Evolutionary conservation across 257 asterid species (phyloP), one percentile per base, ranked within the genome.

Genomic region (Forsythia suspensa): DNA sequence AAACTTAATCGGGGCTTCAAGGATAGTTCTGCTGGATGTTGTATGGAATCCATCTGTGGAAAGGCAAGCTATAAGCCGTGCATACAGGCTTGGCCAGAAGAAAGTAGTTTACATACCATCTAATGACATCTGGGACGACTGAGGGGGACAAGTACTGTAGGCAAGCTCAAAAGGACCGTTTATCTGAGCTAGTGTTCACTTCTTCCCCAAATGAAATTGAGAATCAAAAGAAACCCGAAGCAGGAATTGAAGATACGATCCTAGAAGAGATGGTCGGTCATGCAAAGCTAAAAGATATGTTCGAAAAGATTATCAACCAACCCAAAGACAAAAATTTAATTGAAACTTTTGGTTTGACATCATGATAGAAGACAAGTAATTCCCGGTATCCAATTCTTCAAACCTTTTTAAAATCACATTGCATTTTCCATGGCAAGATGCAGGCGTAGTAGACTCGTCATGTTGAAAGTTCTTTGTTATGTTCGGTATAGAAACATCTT

Each of bases 11-110:
- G 90, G 92, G 61, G 92, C 89, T 6, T 89, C 90, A 0, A 85
- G 92, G 71, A 87, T 89, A 3, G 79, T 89, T 37, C 15, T 89
- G 57, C n/a, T 89, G 68, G 92, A 89, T 43, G 90, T 84, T 39
- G 88, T 82, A 0, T 87, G 92, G 91, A 89, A 89, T n/a, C 92
- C 92, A 2, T 85, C 92, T 0, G 91, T 89, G 4, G 89, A 83
- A 69, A 72, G 86, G 65, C 91, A 89, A 69, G 92, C 89, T 0
- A 84, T 85, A 21, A 72, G 85, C 2, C 88, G 90, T 2, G 91
- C 91, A 4, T 87, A 87, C 15, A 82, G 91, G 78, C 82, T 87
- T 24, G 92, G 92, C 29, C 91, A 89, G 69, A 75, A 69, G 82
- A 89, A 89, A 82, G 70, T 76, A 44, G 91, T 87, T 3, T 61